Percentiles rank a stretch among this genome's conserved stretches.
phyloP scores from a whole-genome alignment of 257 asterid species.

The Jacaranda mimosifolia region DNA sequence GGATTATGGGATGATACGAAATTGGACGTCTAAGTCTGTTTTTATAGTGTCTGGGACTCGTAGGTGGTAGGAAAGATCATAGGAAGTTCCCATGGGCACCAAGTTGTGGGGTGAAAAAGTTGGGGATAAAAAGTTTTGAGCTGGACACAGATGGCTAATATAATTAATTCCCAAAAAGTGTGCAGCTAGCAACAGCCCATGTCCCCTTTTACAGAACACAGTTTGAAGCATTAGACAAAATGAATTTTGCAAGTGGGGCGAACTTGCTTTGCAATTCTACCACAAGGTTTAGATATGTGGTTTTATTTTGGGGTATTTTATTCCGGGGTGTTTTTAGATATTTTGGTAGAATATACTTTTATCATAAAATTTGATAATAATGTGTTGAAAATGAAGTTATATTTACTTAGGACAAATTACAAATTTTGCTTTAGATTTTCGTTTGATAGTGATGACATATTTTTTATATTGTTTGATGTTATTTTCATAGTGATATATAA shows the following conservation, averaged over 20 bases:
- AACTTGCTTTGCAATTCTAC: neutral
- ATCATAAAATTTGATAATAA: too few relatives aligned
- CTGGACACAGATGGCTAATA: constrained; percentile 32
- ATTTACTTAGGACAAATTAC: too few relatives aligned
- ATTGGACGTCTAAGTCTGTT: neutral
- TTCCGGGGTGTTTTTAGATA: too few relatives aligned
- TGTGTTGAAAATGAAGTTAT: too few relatives aligned
- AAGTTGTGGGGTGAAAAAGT: neutral
- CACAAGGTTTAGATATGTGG: neutral
- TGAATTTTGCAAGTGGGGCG: neutral
- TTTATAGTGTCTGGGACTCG: constrained; percentile 8
- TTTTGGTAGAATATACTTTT: neutral
- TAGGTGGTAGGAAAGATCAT: neutral
- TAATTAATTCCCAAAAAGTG: neutral
- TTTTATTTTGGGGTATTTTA: too few relatives aligned
- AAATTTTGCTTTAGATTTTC: too few relatives aligned
- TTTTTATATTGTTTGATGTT: too few relatives aligned
- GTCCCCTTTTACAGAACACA: neutral
- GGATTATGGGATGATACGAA: neutral
- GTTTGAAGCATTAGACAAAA: neutral
- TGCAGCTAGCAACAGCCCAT: constrained; percentile 5
- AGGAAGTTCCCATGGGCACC: constrained; percentile 5
- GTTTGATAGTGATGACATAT: too few relatives aligned
- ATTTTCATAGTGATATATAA: too few relatives aligned
- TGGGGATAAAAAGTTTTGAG: neutral